Conservation (phyloP, 2,329 filamentous ascomycete genomes). For the Hypoxylon sp. region DNA sequence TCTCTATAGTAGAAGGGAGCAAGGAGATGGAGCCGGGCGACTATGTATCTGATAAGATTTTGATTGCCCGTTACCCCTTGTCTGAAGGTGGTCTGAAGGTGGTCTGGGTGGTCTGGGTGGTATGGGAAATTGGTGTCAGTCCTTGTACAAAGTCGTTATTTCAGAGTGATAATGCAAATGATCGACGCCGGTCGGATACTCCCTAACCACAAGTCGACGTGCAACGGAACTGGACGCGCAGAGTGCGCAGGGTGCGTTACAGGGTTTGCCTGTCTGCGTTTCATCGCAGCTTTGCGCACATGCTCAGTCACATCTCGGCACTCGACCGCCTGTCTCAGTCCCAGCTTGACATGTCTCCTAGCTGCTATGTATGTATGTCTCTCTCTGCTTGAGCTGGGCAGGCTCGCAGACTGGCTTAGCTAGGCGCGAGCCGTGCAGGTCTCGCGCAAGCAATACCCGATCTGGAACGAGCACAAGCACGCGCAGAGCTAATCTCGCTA, state of each 20-base stretch:
- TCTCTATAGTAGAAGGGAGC: too few species aligned
- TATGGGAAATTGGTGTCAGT: neutral
- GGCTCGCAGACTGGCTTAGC: too few species aligned
- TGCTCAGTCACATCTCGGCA: neutral
- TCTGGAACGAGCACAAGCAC: too few species aligned
- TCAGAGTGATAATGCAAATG: conserved; percentile 8
- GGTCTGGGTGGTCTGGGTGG: too few species aligned
- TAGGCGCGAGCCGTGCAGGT: too few species aligned
- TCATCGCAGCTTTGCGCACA: conserved; percentile 15
- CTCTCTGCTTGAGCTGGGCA: too few species aligned
- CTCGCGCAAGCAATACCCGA: too few species aligned
- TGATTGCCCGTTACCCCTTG: too few species aligned
- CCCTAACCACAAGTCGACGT: conserved; percentile 15
- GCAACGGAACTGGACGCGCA: conserved; percentile 4
- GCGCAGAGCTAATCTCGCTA: neutral
- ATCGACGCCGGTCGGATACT: conserved; percentile 14
- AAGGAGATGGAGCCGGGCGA: too few species aligned
- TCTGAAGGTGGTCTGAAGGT: too few species aligned
- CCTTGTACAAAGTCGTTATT: neutral
- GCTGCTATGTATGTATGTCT: too few species aligned
- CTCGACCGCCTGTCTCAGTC: neutral
- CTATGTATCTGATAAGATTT: neutral
- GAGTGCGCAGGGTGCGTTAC: conserved; percentile 1
- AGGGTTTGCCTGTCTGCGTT: conserved; percentile 3
- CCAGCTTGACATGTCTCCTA: too few species aligned